Base-by-base conservation (phyloP, 495 filamentous ascomycete species). In the Parathielavia hyrcaniae region DNA sequence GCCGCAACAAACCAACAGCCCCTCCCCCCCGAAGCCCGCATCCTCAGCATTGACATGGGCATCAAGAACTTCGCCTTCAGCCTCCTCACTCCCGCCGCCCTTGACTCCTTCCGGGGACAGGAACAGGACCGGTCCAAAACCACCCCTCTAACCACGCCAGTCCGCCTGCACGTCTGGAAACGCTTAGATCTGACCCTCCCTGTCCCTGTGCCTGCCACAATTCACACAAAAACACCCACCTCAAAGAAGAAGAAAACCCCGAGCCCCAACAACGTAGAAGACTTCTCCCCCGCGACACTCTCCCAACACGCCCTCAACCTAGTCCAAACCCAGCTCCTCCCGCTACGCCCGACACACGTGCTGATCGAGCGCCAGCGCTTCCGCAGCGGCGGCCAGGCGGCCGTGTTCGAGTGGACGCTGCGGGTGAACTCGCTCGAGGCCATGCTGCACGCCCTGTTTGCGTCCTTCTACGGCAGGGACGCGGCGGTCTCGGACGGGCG, bases 351-450 rank as follows among this genome's bases (percentile, higher is more conserved):
- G 3, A 87, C 81, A 13, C 84, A 86, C 61, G 76, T 97, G 41
- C 78, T 97, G 1, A 91, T 97, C 54, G 92, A 97, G 72, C 84
- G 88, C 4, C 92, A 97, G 67, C 87, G 92, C 1, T 95, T 86
- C 71, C 87, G 93, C 26, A 85, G 84, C 12, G 76, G 74, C 17
- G 82, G 88, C 34, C 77, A 69, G 0, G 62, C 79, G 0, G 79
- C 82, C 8, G 81, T 97, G 4, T 81, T 84, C 38, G 89, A 97
- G 71, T 97, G 92, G 93, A 95, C 91, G 19, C 59, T 96, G 35
- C 79, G 90, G 2, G 91, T 97, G 4, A 95, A 95, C 60, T 87
- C 90, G 67, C 81, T 97, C 20, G 92, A 97, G 71, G 81, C 83
- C 0, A 96, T 96, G 86, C 69, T 97, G 2, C 86, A 93, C 73